phyloP scores from a whole-genome alignment of 2,329 filamentous ascomycete genomes.

The Graphiopsis chlorocephala region DNA sequence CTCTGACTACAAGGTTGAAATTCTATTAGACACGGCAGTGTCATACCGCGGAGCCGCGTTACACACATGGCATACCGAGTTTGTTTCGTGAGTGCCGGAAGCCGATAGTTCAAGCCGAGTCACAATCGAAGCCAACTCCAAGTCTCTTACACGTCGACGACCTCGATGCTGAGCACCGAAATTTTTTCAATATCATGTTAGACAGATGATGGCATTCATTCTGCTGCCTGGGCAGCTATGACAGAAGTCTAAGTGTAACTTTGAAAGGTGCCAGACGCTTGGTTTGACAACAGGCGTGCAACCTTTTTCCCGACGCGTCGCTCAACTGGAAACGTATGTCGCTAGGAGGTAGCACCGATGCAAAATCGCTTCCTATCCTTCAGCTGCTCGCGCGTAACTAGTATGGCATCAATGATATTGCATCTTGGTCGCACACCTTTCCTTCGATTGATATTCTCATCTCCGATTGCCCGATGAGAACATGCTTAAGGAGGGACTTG shows the following conservation, averaged over 20 bases:
- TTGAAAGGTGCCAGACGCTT: neutral
- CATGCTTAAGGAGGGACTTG: neutral
- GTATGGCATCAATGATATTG: neutral
- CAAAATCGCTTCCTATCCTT: neutral
- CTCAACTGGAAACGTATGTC: neutral
- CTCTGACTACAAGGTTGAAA: slow-evolving; percentile 12
- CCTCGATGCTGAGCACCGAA: neutral
- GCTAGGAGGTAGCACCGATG: neutral
- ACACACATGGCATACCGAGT: neutral
- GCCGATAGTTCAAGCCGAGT: neutral
- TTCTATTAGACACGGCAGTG: slow-evolving; percentile 5
- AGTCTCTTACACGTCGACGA: neutral
- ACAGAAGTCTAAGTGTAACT: neutral
- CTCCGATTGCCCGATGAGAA: neutral
- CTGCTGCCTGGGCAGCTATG: neutral
- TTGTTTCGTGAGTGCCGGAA: neutral
- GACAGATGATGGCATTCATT: neutral
- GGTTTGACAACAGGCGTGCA: neutral
- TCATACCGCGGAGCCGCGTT: neutral
- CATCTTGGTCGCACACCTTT: neutral
- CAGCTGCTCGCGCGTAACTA: too few relatives aligned
- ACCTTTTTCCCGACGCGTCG: neutral
- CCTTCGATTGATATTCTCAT: neutral
- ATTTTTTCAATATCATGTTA: too few relatives aligned
- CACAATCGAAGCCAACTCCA: neutral